phyloP scores from a whole-genome alignment of 345 rosid genomes.

The Stellera chamaejasme region DNA sequence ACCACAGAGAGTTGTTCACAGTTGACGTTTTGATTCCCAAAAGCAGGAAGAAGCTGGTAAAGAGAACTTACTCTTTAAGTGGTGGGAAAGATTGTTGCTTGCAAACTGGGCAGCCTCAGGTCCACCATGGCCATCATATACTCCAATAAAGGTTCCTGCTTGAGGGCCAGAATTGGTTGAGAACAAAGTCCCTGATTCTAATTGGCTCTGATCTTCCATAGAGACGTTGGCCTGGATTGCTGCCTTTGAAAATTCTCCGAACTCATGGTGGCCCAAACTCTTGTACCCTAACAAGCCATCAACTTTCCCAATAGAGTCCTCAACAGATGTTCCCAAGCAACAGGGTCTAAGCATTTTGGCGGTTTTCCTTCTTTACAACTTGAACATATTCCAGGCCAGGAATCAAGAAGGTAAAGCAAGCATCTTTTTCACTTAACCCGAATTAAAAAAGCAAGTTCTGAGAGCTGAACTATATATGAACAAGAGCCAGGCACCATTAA shows the following conservation, averaged over 20 bases:
- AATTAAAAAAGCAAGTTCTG: conserved; percentile 13
- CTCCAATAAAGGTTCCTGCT: conserved; percentile 56
- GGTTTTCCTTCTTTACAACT: not conserved
- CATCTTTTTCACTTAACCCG: conserved; percentile 14
- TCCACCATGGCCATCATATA: conserved; percentile 91
- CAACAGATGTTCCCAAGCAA: conserved; percentile 42
- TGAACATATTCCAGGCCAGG: not conserved
- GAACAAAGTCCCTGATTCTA: conserved; percentile 72
- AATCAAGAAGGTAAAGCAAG: conserved; percentile 13
- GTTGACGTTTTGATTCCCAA: not conserved
- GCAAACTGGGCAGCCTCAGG: conserved; percentile 63
- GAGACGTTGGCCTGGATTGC: conserved; percentile 63
- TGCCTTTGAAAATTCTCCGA: conserved; percentile 82
- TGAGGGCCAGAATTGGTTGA: conserved; percentile 30
- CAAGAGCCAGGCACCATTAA: conserved; percentile 19
- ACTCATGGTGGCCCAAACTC: conserved; percentile 52
- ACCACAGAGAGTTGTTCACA: not conserved
- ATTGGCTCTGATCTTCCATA: conserved; percentile 80
- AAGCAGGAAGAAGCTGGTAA: not conserved
- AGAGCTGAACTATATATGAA: conserved; percentile 24
- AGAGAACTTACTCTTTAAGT: conserved; percentile 51
- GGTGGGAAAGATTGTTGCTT: conserved; percentile 43
- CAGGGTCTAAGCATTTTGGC: conserved; percentile 50
- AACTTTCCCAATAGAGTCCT: conserved; percentile 29
- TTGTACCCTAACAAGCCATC: conserved; percentile 67